phyloP scores from a whole-genome alignment of 2,329 filamentous ascomycete genomes.

The Aspergillus sp. region DNA sequence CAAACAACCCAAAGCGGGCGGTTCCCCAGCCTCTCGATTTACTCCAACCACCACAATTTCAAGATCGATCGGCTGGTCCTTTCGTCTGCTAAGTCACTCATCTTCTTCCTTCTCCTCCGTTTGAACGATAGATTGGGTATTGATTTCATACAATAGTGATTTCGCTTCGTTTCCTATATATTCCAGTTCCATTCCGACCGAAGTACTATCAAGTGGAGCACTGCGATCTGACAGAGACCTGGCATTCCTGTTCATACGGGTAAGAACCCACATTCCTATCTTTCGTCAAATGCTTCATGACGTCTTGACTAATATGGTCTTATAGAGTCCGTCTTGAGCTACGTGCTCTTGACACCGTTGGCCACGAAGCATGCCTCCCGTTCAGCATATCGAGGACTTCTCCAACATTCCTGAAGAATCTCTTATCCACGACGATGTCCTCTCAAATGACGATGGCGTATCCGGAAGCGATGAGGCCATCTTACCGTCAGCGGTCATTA shows the following conservation, averaged over 20 bases:
- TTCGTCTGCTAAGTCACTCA: slow-evolving; percentile 9
- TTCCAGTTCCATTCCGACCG: too few species aligned
- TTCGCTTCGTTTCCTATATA: too few species aligned
- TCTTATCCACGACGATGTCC: slow-evolving; percentile 13
- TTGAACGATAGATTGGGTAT: not conserved
- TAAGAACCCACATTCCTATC: slow-evolving; percentile 9
- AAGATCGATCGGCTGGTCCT: slow-evolving; percentile 4
- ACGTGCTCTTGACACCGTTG: slow-evolving; percentile 33
- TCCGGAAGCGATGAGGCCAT: not conserved
- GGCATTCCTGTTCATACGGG: slow-evolving; percentile 1
- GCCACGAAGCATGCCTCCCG: slow-evolving; percentile 29
- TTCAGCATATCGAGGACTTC: slow-evolving; percentile 21
- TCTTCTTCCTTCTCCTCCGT: not conserved
- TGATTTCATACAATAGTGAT: too few species aligned
- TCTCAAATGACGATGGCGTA: not conserved
- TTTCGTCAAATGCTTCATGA: not conserved
- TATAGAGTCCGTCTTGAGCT: slow-evolving; percentile 33
- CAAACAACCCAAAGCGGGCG: slow-evolving; percentile 22
- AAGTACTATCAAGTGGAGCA: not conserved
- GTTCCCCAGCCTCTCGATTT: slow-evolving; percentile 34
- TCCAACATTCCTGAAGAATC: slow-evolving; percentile 22
- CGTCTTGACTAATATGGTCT: slow-evolving; percentile 7
- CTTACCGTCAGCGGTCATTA: slow-evolving; percentile 18
- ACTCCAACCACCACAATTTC: slow-evolving; percentile 39
- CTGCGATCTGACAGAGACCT: not conserved